These are phyloP conservation scores for Didymella pomorum DNA, from an alignment of 2,329 filamentous ascomycete species.

Conservation along the genomic window DNA sequence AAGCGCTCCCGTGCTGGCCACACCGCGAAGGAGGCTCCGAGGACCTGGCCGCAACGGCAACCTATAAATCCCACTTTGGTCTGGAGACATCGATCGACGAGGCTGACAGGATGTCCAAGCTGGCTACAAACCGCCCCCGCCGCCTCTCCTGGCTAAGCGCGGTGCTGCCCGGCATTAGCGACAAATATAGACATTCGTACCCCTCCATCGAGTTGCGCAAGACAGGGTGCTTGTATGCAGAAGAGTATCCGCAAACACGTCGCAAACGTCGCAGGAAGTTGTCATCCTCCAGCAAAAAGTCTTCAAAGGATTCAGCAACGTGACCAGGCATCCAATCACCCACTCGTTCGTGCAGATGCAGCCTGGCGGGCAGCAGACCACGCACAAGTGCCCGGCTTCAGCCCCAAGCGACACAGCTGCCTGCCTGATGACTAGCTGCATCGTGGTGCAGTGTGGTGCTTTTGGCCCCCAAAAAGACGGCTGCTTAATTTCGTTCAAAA, in stretches of 20 bases:
- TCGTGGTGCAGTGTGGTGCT: slow-evolving; percentile 28
- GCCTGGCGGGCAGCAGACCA: slow-evolving; percentile 34
- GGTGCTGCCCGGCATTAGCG: slow-evolving; percentile 15
- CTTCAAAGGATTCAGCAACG: slow-evolving; percentile 9
- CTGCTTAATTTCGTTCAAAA: slow-evolving; percentile 32
- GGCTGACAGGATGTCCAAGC: slow-evolving; percentile 18
- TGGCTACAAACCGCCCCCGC: slow-evolving; percentile 14
- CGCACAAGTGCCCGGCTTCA: slow-evolving; percentile 29
- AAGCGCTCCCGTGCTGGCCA: slow-evolving; percentile 25
- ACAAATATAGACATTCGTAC: slow-evolving; percentile 13
- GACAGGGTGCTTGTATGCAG: slow-evolving; percentile 3
- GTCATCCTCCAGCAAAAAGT: slow-evolving; percentile 5
- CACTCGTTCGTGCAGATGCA: slow-evolving; percentile 17
- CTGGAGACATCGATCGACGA: slow-evolving; percentile 6
- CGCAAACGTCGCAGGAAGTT: slow-evolving; percentile 4
- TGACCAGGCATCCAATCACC: slow-evolving; percentile 22
- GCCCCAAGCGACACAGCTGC: slow-evolving; percentile 28
- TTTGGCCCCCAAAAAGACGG: slow-evolving; percentile 36
- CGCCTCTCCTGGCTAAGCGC: slow-evolving; percentile 11
- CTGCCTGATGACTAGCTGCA: slow-evolving; percentile 45
- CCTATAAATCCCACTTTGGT: slow-evolving; percentile 6
- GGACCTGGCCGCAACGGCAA: neutral
- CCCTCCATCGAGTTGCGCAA: slow-evolving; percentile 10
- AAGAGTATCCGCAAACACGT: slow-evolving; percentile 8
- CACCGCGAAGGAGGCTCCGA: neutral